phyloP scores from a whole-genome alignment of 371 early-diverging fungal genomes.

The Rhizomucor pusillus region DNA sequence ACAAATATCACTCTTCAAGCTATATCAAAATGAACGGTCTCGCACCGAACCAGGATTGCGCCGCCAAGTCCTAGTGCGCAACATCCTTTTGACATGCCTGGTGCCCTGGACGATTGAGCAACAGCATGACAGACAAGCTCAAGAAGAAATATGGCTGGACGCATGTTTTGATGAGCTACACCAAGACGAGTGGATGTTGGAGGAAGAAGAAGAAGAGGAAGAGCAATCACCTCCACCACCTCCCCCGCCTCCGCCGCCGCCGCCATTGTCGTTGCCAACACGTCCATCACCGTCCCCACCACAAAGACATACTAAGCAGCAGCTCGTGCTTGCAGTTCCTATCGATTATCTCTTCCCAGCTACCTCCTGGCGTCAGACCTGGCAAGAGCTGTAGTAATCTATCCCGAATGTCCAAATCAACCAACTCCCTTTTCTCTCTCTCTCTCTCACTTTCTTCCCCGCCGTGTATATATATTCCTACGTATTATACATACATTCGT shows the following conservation, averaged over 20 bases:
- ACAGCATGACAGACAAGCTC: conserved; percentile 13
- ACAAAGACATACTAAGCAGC: too few relatives aligned
- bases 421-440: conserved; percentile 3
- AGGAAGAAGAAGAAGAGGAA: not conserved
- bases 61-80: conserved; percentile 34
- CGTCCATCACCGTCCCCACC: not conserved
- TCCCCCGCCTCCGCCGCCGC: too few relatives aligned
- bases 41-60: conserved; percentile 24
- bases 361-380: not conserved
- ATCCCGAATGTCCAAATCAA: not conserved
- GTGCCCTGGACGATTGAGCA: conserved; percentile 5
- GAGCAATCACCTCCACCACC: too few relatives aligned
- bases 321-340: conserved; percentile 13
- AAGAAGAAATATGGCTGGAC: conserved; percentile 40
- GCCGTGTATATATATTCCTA: too few relatives aligned
- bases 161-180: conserved; percentile 34
- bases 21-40: conserved; percentile 19
- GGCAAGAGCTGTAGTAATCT: not conserved
- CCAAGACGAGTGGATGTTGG: conserved; percentile 19
- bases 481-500: too few relatives aligned
- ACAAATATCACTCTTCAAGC: conserved; percentile 31
- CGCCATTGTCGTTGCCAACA: too few relatives aligned
- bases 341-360: conserved; percentile 6
- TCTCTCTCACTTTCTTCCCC: too few relatives aligned
- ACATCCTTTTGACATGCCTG: conserved; percentile 21